Conservation (phyloP, 2,329 filamentous ascomycete genomes). For the Emericellopsis cladophorae region DNA sequence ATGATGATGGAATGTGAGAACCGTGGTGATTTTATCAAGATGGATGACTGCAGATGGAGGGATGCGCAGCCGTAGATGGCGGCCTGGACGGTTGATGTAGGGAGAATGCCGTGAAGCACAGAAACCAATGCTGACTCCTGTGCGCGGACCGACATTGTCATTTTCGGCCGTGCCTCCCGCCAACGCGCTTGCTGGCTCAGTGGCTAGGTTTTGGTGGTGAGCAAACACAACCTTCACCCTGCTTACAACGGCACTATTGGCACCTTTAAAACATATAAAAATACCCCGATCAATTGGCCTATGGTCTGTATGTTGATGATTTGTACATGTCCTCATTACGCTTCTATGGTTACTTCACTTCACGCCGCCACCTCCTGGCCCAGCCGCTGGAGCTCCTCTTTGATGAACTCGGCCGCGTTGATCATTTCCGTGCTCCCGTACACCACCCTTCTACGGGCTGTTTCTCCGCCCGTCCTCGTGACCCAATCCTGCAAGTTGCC, state of each 20-base stretch:
- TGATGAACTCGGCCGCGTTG: slow-evolving; percentile 55
- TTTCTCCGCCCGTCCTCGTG: slow-evolving; percentile 55
- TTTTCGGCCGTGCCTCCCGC: no score
- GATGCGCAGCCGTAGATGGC: no score
- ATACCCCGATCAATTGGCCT: no score
- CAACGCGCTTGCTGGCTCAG: neutral
- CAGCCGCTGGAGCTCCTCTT: slow-evolving; percentile 48
- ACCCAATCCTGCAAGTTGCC: slow-evolving; percentile 97
- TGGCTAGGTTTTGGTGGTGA: neutral
- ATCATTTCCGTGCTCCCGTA: slow-evolving; percentile 87
- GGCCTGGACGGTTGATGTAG: no score
- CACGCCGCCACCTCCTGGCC: slow-evolving; percentile 38
- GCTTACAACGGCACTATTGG: no score
- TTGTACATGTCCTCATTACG: slow-evolving; percentile 6
- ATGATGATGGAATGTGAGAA: neutral
- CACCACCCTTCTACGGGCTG: slow-evolving; percentile 67
- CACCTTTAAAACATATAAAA: no score
- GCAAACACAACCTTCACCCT: no score
- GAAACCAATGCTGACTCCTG: no score
- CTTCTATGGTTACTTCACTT: slow-evolving; percentile 5
- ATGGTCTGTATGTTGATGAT: neutral
- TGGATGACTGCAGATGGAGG: neutral
- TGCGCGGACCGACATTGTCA: no score
- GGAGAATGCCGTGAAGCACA: no score
- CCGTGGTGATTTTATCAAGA: neutral